Percentiles rank a stretch among this genome's conserved stretches.
These are phyloP conservation scores for Biancaea sappan DNA, from an alignment of 306 rosid species.

Conservation along the genomic window DNA sequence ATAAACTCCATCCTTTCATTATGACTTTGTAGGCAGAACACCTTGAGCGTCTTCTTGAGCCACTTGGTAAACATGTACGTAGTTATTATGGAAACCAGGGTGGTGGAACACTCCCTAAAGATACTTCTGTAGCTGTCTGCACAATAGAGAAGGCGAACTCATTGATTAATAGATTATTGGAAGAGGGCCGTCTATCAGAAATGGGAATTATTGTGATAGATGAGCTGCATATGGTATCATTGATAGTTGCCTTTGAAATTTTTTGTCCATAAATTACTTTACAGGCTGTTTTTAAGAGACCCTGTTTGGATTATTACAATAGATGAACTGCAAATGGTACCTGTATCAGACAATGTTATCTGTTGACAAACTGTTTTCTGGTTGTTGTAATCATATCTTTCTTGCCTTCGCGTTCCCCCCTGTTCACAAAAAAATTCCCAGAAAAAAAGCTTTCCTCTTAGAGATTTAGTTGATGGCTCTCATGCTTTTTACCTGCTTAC, in stretches of 20 bases:
- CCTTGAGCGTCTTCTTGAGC: conserved; percentile 89
- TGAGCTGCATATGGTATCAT: conserved; percentile 93
- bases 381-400: background rate
- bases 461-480: conserved; percentile 32
- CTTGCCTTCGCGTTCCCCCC: background rate
- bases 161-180: conserved; percentile 82
- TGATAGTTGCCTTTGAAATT: conserved; percentile 21
- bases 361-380: background rate
- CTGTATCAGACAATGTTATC: background rate
- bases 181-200: conserved; percentile 92
- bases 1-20: conserved; percentile 17
- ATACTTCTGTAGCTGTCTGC: conserved; percentile 95
- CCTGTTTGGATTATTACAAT: conserved; percentile 25
- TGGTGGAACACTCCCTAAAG: conserved; percentile 92
- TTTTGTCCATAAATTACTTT: conserved; percentile 24
- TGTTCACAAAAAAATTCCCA: background rate
- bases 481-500: conserved; percentile 34
- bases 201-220: conserved; percentile 96
- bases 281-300: background rate
- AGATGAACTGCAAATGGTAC: conserved; percentile 27
- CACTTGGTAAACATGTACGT: conserved; percentile 89
- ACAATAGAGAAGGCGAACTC: conserved; percentile 99
- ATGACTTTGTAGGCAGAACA: conserved; percentile 79
- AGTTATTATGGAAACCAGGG: conserved; percentile 98
- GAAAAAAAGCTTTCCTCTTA: background rate